Evolutionary conservation across 805 yeast genomes (phyloP).

Genomic region (Candida easanensis): DNA sequence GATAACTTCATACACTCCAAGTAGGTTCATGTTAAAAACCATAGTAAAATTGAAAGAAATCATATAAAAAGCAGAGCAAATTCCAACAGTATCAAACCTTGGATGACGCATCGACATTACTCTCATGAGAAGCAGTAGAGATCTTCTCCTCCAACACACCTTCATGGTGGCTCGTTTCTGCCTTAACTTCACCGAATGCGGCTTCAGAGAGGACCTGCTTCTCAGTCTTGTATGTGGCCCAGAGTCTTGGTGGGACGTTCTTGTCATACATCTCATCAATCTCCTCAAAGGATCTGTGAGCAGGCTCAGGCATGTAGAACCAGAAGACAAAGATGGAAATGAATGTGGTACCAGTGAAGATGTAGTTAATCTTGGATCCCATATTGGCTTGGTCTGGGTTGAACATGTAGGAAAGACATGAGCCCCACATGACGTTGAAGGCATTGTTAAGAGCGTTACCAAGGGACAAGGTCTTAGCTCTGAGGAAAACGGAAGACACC

Average conservation of each 20-base stretch:
- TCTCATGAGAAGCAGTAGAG: too few relatives aligned
- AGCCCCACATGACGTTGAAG: slow-evolving; percentile 31
- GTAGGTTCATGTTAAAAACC: too few relatives aligned
- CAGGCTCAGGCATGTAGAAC: slow-evolving; percentile 52
- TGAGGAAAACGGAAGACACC: slow-evolving; percentile 33
- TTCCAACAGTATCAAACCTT: too few relatives aligned
- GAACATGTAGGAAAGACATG: slow-evolving; percentile 42
- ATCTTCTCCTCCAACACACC: neutral
- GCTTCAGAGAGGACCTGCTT: too few relatives aligned
- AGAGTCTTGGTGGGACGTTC: slow-evolving; percentile 28
- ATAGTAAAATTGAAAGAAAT: too few relatives aligned
- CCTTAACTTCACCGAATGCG: neutral
- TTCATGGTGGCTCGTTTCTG: neutral
- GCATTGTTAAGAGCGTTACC: slow-evolving; percentile 28
- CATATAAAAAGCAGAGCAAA: too few relatives aligned
- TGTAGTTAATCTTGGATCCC: slow-evolving; percentile 42
- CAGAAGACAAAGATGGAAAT: slow-evolving; percentile 35
- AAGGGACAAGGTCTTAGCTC: slow-evolving; percentile 37
- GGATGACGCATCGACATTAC: too few relatives aligned
- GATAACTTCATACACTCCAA: too few relatives aligned
- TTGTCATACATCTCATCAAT: slow-evolving; percentile 46
- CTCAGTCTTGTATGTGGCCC: slow-evolving; percentile 8
- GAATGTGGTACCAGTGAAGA: slow-evolving; percentile 36
- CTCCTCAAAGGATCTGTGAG: slow-evolving; percentile 50
- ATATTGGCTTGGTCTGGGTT: slow-evolving; percentile 39